A percentile compares a stretch with the other conserved stretches of the same genome.
Conservation (phyloP, 192 early-diverging fungal genomes). For the Coemansia sp. region DNA sequence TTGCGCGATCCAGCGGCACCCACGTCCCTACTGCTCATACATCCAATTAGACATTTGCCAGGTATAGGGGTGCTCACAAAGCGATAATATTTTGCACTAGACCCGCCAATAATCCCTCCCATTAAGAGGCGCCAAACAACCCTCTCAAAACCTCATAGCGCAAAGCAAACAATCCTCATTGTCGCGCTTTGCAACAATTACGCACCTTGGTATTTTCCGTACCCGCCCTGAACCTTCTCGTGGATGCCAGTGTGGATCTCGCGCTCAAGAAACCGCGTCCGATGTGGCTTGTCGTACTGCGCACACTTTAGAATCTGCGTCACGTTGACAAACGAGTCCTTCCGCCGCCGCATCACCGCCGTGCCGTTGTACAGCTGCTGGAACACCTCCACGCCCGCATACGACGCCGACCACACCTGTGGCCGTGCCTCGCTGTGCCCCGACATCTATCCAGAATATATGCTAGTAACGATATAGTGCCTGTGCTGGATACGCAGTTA, state of each 20-base stretch:
- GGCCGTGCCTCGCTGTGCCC: background rate
- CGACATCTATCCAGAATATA: background rate
- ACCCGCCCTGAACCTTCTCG: slow-evolving; percentile 95
- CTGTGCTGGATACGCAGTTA: background rate
- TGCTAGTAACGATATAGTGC: background rate
- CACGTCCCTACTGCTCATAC: slow-evolving; percentile 43
- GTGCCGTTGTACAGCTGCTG: slow-evolving; percentile 71
- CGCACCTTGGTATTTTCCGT: slow-evolving; percentile 90
- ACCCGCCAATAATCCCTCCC: background rate
- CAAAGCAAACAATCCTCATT: background rate
- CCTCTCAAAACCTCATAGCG: background rate
- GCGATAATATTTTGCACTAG: background rate
- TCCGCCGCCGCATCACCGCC: slow-evolving; percentile 77
- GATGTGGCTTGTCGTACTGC: slow-evolving; percentile 77
- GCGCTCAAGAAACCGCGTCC: slow-evolving; percentile 86
- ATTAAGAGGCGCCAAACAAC: background rate
- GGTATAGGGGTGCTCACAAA: too few relatives aligned
- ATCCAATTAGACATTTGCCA: too few relatives aligned
- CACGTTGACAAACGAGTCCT: slow-evolving; percentile 83
- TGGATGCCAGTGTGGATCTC: slow-evolving; percentile 78
- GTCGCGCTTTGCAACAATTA: slow-evolving; percentile 1
- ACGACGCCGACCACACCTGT: slow-evolving; percentile 56
- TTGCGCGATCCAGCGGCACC: slow-evolving; percentile 51
- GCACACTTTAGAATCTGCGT: slow-evolving; percentile 94
- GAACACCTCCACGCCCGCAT: slow-evolving; percentile 71